A percentile compares a stretch with the other conserved stretches of the same genome.
Conservation (phyloP, 129 eudicot genomes). For the Flaveria robusta region DNA sequence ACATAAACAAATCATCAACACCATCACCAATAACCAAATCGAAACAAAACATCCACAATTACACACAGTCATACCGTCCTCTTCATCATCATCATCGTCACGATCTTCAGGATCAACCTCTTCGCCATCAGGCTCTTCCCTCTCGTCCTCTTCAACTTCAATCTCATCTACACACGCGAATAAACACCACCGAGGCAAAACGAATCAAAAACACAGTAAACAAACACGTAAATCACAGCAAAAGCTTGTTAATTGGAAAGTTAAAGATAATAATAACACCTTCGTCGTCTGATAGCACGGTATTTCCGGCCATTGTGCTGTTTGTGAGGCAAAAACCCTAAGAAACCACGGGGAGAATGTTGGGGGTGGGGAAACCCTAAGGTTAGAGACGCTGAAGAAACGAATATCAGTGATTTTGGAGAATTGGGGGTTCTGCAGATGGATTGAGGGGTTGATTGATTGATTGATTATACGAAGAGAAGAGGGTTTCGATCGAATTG, state of each 20-base stretch:
- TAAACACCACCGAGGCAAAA: neutral
- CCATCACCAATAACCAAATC: neutral
- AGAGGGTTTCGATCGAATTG: slow-evolving; percentile 24
- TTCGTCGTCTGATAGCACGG: slow-evolving; percentile 79
- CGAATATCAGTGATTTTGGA: neutral
- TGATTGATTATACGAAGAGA: too few species aligned
- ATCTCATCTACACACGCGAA: slow-evolving; percentile 55
- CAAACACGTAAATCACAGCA: neutral
- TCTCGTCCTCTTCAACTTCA: slow-evolving; percentile 67
- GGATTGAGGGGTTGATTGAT: neutral
- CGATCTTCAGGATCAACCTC: slow-evolving; percentile 49
- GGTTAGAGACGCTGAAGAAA: neutral
- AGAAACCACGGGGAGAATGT: neutral
- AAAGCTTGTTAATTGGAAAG: neutral
- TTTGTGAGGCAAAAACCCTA: slow-evolving; percentile 27
- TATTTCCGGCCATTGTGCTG: slow-evolving; percentile 54
- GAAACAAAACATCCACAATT: neutral
- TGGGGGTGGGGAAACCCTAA: slow-evolving; percentile 25
- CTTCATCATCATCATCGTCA: slow-evolving; percentile 71
- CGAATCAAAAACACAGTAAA: slow-evolving; percentile 6
- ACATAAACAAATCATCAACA: neutral
- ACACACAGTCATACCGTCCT: slow-evolving; percentile 48
- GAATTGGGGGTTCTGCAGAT: slow-evolving; percentile 22
- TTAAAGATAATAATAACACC: slow-evolving; percentile 35
- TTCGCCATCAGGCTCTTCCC: slow-evolving; percentile 54